Conservation (phyloP, 306 rosid genomes). For the Vigna radiata region DNA sequence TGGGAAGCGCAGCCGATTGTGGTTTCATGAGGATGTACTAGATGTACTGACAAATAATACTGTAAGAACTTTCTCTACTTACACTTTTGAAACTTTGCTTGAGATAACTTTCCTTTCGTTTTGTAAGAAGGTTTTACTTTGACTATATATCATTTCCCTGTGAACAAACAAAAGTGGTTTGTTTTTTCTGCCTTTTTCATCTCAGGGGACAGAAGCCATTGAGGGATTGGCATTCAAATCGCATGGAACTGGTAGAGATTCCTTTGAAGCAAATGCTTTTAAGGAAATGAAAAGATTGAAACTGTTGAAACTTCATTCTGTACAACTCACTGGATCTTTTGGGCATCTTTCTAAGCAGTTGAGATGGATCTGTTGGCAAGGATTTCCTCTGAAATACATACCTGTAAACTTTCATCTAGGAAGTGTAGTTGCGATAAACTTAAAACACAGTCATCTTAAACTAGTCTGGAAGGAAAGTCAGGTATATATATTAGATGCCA, state of each 20-base stretch:
- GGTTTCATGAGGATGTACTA: slow-evolving; percentile 33
- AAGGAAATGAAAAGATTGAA: slow-evolving; percentile 49
- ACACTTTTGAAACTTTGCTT: background rate
- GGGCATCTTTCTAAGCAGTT: slow-evolving; percentile 40
- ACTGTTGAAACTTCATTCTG: slow-evolving; percentile 48
- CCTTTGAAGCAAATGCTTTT: slow-evolving; percentile 45
- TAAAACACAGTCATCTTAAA: too few relatives aligned
- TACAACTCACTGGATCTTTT: slow-evolving; percentile 40
- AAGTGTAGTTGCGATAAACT: too few relatives aligned
- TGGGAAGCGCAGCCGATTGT: slow-evolving; percentile 38
- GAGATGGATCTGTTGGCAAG: slow-evolving; percentile 54
- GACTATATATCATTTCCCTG: background rate
- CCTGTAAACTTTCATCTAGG: slow-evolving; percentile 21
- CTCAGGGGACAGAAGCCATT: slow-evolving; percentile 35
- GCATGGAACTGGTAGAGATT: background rate
- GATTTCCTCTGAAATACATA: slow-evolving; percentile 32
- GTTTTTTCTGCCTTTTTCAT: background rate
- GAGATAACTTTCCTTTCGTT: background rate
- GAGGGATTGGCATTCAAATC: slow-evolving; percentile 40
- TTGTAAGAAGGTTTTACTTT: too few relatives aligned
- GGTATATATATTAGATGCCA: too few relatives aligned
- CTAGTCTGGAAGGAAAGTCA: too few relatives aligned
- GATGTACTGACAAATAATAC: slow-evolving; percentile 28
- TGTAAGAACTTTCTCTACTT: slow-evolving; percentile 28
- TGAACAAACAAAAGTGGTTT: background rate